Base-by-base conservation (phyloP, 345 rosid genomes). In the Moricandia moricandioides region DNA sequence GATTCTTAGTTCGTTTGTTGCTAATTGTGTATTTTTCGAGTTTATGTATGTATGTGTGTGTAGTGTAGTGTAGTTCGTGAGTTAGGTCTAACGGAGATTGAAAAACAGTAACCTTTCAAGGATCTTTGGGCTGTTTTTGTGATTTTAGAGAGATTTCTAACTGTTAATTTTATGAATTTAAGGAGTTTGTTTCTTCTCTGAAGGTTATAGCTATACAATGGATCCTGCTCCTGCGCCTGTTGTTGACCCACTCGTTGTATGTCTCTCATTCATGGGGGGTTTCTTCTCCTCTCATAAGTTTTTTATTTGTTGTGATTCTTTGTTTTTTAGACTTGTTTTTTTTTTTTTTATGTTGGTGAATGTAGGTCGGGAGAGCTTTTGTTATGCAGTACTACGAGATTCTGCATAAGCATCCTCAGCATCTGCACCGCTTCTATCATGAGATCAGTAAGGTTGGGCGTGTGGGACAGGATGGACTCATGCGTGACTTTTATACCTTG, bases 381-480 rank as follows among this genome's bases (percentile, higher is more conserved):
- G 83, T 81, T 11, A 76, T 27, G 52, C 89, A 82, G 69, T 86
- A 86, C 75, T 86, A 86, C 73, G 67, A 54, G n/a, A 74, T 86
- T 18, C 13, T 82, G 83, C 71, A 75, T 47, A 70, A 74, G 29
- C 74, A 72, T 33, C 89, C 89, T 24, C 80, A 84, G 64, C 79
- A 54, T 65, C 83, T 86, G 24, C 78, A 79, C 77, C 80, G 82
- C 1, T 86, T 86, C 68, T 86, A 86, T 63, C 81, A 81, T 39
- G 86, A 86, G 55, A 65, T 18, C 13, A 86, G 89, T 27, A 79
- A 77, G 76, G 58, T 84, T 51, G 83, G 87, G 7, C 89, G 87
- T 66, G 82, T 79, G 26, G 82, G 78, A 64, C 6, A 8, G 7
- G 73, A 67, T 13, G 89, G 85, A 7, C 45, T 71, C 27, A 79